Evolutionary conservation across 2,329 filamentous ascomycete genomes (phyloP).

Genomic region (Pseudogymnoascus sp.): DNA sequence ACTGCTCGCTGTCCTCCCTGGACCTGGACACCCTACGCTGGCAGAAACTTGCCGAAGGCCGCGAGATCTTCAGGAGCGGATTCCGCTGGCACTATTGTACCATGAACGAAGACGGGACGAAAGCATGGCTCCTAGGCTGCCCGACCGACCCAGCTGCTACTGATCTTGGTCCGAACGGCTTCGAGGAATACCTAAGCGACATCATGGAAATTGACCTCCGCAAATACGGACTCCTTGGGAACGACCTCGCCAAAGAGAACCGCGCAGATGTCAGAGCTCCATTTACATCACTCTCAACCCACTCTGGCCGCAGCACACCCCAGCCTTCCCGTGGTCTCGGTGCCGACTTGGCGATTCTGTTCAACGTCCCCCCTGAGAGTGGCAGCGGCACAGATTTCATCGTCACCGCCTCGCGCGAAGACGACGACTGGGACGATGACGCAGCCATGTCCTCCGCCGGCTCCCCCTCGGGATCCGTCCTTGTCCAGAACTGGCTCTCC

Average conservation of each 20-base stretch:
- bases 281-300: slow-evolving; percentile 23
- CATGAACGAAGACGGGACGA: slow-evolving; percentile 88
- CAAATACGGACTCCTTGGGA: slow-evolving; percentile 83
- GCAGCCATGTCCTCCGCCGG: slow-evolving; percentile 37
- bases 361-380: slow-evolving; percentile 75
- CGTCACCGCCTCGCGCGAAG: slow-evolving; percentile 79
- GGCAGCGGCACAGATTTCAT: slow-evolving; percentile 86
- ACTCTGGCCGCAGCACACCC: slow-evolving; percentile 28
- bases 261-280: slow-evolving; percentile 13
- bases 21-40: slow-evolving; percentile 82
- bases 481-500: slow-evolving; percentile 43
- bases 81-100: slow-evolving; percentile 98
- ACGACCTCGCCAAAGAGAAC: slow-evolving; percentile 44
- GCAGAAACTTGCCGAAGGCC: slow-evolving; percentile 90
- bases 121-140: slow-evolving; percentile 93
- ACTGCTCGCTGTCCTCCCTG: slow-evolving; percentile 83
- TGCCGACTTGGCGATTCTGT: slow-evolving; percentile 74
- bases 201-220: slow-evolving; percentile 90
- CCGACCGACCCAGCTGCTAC: slow-evolving; percentile 61
- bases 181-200: slow-evolving; percentile 89
- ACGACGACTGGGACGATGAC: slow-evolving; percentile 58
- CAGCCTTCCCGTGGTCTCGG: slow-evolving; percentile 63
- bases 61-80: slow-evolving; percentile 83
- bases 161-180: slow-evolving; percentile 57
- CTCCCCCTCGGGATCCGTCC: not conserved